phyloP scores from a whole-genome alignment of 495 filamentous ascomycete genomes.

The Penicillium ochrochloron region DNA sequence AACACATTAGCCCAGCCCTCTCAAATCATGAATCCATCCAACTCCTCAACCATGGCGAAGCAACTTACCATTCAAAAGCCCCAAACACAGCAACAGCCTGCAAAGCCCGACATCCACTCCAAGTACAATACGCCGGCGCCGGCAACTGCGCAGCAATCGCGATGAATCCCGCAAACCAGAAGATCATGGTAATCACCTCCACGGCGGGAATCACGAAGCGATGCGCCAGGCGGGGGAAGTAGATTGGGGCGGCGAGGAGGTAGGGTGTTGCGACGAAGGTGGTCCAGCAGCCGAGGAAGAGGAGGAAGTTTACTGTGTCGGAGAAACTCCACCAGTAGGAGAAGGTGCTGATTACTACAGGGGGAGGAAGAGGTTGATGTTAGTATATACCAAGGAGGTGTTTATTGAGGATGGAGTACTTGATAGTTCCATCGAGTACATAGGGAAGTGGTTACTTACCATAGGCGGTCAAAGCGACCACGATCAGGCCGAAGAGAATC shows the following conservation, averaged over 20 bases:
- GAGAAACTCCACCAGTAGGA: slow-evolving; percentile 36
- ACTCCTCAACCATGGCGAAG: background rate
- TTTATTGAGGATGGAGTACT: background rate
- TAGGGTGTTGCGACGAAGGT: slow-evolving; percentile 66
- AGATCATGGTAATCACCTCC: slow-evolving; percentile 75
- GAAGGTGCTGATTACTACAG: slow-evolving; percentile 36
- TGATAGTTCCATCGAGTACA: background rate
- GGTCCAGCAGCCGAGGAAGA: slow-evolving; percentile 76
- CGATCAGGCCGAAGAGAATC: slow-evolving; percentile 67
- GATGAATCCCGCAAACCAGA: slow-evolving; percentile 87
- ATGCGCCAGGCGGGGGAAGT: slow-evolving; percentile 60
- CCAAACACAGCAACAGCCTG: slow-evolving; percentile 59
- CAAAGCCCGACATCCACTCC: slow-evolving; percentile 51
- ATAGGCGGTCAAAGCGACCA: slow-evolving; percentile 73
- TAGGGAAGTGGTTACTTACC: slow-evolving; percentile 49
- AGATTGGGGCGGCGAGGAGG: slow-evolving; percentile 65
- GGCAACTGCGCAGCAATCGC: slow-evolving; percentile 67
- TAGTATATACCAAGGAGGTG: slow-evolving; percentile 7
- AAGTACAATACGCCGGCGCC: slow-evolving; percentile 48
- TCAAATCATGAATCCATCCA: background rate
- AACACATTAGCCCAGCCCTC: background rate
- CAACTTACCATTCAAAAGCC: slow-evolving; percentile 60
- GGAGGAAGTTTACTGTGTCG: slow-evolving; percentile 66
- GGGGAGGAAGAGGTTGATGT: slow-evolving; percentile 4
- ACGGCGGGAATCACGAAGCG: slow-evolving; percentile 65